phyloP scores from a whole-genome alignment of 2,329 filamentous ascomycete species.

The Trichophyton mentagrophytes region DNA sequence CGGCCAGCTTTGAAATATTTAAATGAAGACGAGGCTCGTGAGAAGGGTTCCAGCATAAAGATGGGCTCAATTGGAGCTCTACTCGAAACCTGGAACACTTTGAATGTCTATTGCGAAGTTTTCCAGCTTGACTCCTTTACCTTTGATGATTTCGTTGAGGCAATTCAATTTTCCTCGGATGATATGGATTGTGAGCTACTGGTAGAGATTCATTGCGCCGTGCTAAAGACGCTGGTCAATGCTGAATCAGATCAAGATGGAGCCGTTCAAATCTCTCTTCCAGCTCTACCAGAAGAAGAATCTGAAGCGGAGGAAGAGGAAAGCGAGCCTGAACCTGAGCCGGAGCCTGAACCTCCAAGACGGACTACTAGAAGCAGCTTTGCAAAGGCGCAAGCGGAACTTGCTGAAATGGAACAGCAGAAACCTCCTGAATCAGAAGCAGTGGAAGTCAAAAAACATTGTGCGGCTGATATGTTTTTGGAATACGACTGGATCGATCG shows the following conservation, averaged over 20 bases:
- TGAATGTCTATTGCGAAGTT: slow-evolving; percentile 96
- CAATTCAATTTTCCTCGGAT: slow-evolving; percentile 63
- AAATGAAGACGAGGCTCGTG: slow-evolving; percentile 42
- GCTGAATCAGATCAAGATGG: slow-evolving; percentile 58
- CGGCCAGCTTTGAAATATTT: slow-evolving; percentile 70
- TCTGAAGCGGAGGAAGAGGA: slow-evolving; percentile 51
- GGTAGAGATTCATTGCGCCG: slow-evolving; percentile 80
- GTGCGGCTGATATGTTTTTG: slow-evolving; percentile 60
- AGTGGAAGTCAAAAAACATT: slow-evolving; percentile 28
- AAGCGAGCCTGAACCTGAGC: slow-evolving; percentile 46
- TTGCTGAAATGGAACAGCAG: slow-evolving; percentile 48
- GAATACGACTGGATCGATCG: slow-evolving; percentile 75
- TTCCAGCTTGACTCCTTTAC: slow-evolving; percentile 94
- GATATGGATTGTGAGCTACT: slow-evolving; percentile 71
- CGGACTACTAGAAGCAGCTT: slow-evolving; percentile 77
- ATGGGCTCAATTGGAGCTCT: slow-evolving; percentile 78
- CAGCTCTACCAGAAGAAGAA: slow-evolving; percentile 59
- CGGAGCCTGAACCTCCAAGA: slow-evolving; percentile 56
- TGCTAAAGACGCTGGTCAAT: slow-evolving; percentile 75
- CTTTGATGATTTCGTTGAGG: slow-evolving; percentile 88
- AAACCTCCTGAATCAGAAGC: slow-evolving; percentile 35
- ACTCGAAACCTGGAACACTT: slow-evolving; percentile 86
- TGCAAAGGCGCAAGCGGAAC: slow-evolving; percentile 65
- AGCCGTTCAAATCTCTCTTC: slow-evolving; percentile 64
- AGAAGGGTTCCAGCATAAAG: slow-evolving; percentile 39